Evolutionary conservation across 441 rosid species (phyloP), one percentile per base, ranked within the genome.

Genomic region (Capsella rubella): DNA sequence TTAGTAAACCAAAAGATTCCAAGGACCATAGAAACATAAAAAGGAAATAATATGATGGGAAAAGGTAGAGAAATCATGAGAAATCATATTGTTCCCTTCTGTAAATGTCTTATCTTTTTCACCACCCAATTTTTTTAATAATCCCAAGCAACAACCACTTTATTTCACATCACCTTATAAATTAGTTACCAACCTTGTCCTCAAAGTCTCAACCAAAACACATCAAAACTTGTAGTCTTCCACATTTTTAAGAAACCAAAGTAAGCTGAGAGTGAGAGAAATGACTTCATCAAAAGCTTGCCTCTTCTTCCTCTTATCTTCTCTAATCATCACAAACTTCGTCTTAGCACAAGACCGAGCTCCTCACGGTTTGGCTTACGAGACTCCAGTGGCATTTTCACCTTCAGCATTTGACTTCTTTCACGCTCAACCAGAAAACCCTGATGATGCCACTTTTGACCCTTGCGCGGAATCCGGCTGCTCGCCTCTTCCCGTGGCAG

Each of bases 371-470:
- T 82, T 96, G 0, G 85, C 75, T 58, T 62, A 87, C 46, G 96
- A 90, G 81, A 86, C 47, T n/a, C 99, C 98, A 0, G 56, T 74
- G 74, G 90, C 96, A 2, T 90, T 95, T 64, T 82, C 97, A 5
- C 97, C 98, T 5, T 84, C 95, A 27, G 95, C 99, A 9, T 85
- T 84, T 73, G 86, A 87, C 4, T 95, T 93, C 80, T 93, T 95
- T 84, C 95, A 96, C 66, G 87, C 97, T 1, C 81, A 85, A 69
- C 69, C 82, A 21, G 79, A 67, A 66, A 68, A 78, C 6, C 69
- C 80, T 0, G 67, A 74, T 43, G 27, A 74, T 43, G 27, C 74
- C 4, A 75, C 69, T 64, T 34, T 72, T 45, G 74, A 52, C 50
- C 84, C 86, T 3, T 86, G 92, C 31, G 56, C 53, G 4, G 68